Evolutionary conservation across 148 eudicot species (phyloP).

Genomic region (Vaccinium macrocarpon): DNA sequence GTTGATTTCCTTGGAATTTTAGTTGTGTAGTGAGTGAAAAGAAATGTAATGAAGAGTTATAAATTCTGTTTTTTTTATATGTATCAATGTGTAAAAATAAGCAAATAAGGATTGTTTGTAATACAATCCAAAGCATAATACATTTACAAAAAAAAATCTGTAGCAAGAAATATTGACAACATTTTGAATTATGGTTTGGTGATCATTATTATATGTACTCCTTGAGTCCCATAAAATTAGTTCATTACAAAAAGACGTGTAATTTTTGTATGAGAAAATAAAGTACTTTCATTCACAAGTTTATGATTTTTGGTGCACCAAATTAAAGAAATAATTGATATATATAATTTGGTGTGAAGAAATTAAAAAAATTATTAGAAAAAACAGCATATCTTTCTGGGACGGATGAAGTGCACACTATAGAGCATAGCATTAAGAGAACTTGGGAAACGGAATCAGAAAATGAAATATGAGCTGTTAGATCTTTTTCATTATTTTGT

Average conservation of each 20-base stretch:
- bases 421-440: background rate
- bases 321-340: no score
- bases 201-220: background rate
- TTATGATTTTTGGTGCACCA: no score
- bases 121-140: background rate
- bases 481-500: background rate
- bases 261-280: no score
- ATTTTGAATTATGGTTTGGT: background rate
- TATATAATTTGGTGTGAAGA: no score
- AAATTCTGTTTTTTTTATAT: background rate
- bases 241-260: no score
- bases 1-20: conserved; percentile 1
- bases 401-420: no score
- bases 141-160: background rate
- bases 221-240: no score
- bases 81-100: conserved; percentile 14
- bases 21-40: background rate
- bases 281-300: no score
- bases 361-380: no score
- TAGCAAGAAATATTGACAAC: background rate
- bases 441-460: background rate
- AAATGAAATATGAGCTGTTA: background rate
- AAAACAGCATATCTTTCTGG: no score
- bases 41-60: background rate
- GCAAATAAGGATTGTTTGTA: background rate